Conservation (phyloP, 73 alveolate genomes). For the Symbiodinium natans region DNA sequence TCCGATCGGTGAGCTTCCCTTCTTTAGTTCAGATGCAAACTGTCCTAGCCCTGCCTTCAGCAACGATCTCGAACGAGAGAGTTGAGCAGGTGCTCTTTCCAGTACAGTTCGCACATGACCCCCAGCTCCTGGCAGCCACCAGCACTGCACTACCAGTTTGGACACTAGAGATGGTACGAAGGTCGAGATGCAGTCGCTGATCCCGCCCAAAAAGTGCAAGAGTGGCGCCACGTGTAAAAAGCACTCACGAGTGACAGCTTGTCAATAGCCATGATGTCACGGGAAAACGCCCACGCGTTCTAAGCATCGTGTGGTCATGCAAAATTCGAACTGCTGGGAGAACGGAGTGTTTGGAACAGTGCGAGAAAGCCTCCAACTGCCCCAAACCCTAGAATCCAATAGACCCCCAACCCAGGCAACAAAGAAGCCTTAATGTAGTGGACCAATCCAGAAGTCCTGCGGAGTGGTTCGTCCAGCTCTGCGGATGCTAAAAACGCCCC, state of each 20-base stretch:
- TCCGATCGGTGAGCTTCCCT: not conserved
- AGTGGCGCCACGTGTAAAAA: not conserved
- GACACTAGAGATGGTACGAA: too few relatives aligned
- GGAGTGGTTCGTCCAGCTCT: too few relatives aligned
- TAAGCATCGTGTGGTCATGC: not conserved
- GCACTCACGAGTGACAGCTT: not conserved
- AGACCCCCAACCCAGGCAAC: too few relatives aligned
- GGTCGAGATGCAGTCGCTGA: too few relatives aligned
- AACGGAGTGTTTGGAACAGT: too few relatives aligned
- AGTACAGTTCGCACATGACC: not conserved
- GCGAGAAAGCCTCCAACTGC: too few relatives aligned
- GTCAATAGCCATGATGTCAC: not conserved
- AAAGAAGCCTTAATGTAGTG: too few relatives aligned
- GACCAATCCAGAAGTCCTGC: too few relatives aligned
- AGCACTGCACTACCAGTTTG: not conserved
- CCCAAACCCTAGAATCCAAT: too few relatives aligned
- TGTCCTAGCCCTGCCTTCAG: not conserved
- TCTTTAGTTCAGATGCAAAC: not conserved
- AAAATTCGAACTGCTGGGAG: not conserved
- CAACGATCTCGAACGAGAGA: not conserved
- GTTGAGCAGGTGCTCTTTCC: not conserved
- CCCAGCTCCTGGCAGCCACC: not conserved
- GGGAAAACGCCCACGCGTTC: not conserved
- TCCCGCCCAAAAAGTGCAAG: too few relatives aligned
- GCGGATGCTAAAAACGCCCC: too few relatives aligned